These are phyloP conservation scores for Diospyros kaki DNA, from an alignment of 148 eudicot species.

Conservation along the genomic window DNA sequence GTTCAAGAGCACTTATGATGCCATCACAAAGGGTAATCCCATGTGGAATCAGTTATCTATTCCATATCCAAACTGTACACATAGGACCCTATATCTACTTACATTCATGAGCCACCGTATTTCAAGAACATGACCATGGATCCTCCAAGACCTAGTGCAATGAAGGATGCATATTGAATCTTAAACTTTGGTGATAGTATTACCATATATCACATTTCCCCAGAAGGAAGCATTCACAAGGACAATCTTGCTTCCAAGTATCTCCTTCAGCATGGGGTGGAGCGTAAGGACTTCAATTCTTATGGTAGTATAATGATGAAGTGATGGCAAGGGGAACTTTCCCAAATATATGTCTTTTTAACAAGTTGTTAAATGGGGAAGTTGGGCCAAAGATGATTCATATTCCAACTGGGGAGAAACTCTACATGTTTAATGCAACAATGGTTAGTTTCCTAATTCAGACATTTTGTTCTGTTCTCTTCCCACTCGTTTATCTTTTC, in stretches of 20 bases:
- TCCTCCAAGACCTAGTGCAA: slow-evolving; percentile 18
- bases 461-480: background rate
- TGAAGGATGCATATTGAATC: slow-evolving; percentile 25
- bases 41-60: slow-evolving; percentile 21
- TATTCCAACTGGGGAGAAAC: slow-evolving; percentile 22
- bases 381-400: slow-evolving; percentile 21
- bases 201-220: slow-evolving; percentile 24
- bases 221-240: slow-evolving; percentile 25
- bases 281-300: slow-evolving; percentile 23
- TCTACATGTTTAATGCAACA: slow-evolving; percentile 22
- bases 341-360: slow-evolving; percentile 22
- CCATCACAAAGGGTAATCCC: slow-evolving; percentile 19
- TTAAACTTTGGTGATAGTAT: slow-evolving; percentile 24
- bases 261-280: slow-evolving; percentile 19
- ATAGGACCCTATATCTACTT: slow-evolving; percentile 23
- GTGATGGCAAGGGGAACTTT: slow-evolving; percentile 25
- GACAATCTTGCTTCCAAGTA: slow-evolving; percentile 21
- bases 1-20: slow-evolving; percentile 19
- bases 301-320: slow-evolving; percentile 27
- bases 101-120: slow-evolving; percentile 26
- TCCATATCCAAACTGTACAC: slow-evolving; percentile 17
- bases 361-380: slow-evolving; percentile 23
- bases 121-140: slow-evolving; percentile 28
- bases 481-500: background rate
- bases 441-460: slow-evolving; percentile 4